A percentile compares a stretch with the other conserved stretches of the same genome.
Conservation (phyloP, 495 filamentous ascomycete genomes). For the Hypoxylon fragiforme region DNA sequence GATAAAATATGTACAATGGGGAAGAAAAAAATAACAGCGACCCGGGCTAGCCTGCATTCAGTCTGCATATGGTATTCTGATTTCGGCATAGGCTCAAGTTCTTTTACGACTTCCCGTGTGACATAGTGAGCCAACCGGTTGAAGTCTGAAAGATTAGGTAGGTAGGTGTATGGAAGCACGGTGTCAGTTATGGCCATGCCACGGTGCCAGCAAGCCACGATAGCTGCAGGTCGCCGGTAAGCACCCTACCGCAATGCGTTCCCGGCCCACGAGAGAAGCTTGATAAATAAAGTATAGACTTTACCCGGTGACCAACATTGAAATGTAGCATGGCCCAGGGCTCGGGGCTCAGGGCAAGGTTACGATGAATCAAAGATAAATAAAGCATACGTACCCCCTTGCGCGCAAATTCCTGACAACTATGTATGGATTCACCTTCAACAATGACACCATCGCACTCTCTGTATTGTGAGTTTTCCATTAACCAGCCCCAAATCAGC, state of each 20-base stretch:
- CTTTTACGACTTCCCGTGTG: conserved; percentile 29
- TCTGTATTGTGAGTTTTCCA: conserved; percentile 3
- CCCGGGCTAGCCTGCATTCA: conserved; percentile 16
- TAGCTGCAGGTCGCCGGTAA: conserved; percentile 29
- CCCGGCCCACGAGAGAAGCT: conserved; percentile 5
- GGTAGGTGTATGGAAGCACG: conserved; percentile 16
- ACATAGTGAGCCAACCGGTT: conserved; percentile 20
- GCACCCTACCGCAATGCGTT: conserved; percentile 8
- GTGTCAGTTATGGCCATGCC: conserved; percentile 13
- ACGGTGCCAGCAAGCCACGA: conserved; percentile 20
- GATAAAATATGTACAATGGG: not conserved
- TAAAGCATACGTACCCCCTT: conserved; percentile 28
- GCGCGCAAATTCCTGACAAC: conserved; percentile 1
- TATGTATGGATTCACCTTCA: conserved; percentile 6
- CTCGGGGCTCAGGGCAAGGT: conserved; percentile 4
- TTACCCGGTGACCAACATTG: conserved; percentile 24
- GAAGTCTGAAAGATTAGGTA: conserved; percentile 4
- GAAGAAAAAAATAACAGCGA: conserved; percentile 14
- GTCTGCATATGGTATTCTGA: too few relatives aligned
- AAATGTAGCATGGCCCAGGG: conserved; percentile 7
- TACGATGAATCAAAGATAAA: conserved; percentile 21
- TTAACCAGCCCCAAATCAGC: not conserved
- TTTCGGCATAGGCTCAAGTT: conserved; percentile 14
- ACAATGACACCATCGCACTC: conserved; percentile 13
- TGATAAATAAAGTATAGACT: conserved; percentile 12